Evolutionary conservation across 2,329 filamentous ascomycete species (phyloP), one percentile per base, ranked within the genome.

Genomic region (Colletotrichum gigasporum): DNA sequence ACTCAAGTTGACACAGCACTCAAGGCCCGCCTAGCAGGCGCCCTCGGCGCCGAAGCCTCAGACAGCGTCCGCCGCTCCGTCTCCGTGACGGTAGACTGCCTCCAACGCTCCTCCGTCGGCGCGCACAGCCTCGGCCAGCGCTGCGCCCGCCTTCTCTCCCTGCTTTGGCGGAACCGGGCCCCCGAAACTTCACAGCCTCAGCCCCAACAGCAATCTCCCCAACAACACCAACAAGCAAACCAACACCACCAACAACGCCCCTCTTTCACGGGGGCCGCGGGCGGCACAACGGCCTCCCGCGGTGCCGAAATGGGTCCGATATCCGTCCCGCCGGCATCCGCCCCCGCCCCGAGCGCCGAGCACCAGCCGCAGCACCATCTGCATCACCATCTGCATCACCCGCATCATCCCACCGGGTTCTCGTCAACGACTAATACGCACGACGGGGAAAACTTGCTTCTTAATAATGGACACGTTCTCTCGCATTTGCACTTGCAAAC

Each of bases 11-110:
- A n/a, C n/a, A n/a, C 5, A 84, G 83, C 1, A 85, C 87, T 57
- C 86, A 87, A 84, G 82, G 85, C 85, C 6, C 81, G 85, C 35
- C 83, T 85, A 2, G 87, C 87, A 12, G 86, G 86, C 5, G 86
- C 87, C 30, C 83, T 90, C 71, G 80, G 78, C n/a, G 78, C 79
- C 14, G 79, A 82, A 34, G 85, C 87, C 61, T 82, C 86, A 69
- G 78, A 79, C n/a, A 81, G 81, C 10, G 83, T 90, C 7, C 84
- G 84, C 18, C 82, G 83, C 30, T 80, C 88, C 60, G 86, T 90
- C 44, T 80, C 81, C 39, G 83, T 83, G 61, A 87, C 87, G 3
- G 87, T 88, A 34, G 81, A 85, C 26, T 81, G 84, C n/a, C 77
- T 90, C 11, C 85, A 86, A 67, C 83, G 82, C 69, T 85, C 87